phyloP scores from a whole-genome alignment of 345 rosid species.

The Hirschfeldia incana region DNA sequence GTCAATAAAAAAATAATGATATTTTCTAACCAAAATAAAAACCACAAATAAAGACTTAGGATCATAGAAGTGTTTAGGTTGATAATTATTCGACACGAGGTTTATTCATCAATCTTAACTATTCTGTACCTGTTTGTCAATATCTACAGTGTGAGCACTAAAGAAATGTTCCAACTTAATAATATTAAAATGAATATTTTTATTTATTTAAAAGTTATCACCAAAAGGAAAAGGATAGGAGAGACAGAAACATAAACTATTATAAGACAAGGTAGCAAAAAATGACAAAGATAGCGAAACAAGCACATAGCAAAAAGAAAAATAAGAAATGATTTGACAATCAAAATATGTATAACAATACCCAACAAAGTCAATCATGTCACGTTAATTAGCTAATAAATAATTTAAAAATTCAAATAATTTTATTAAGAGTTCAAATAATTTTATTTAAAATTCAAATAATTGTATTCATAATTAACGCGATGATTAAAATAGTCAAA shows the following conservation, averaged over 20 bases:
- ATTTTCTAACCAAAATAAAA: not conserved
- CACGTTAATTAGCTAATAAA: not conserved
- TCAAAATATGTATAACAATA: not conserved
- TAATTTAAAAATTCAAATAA: not conserved
- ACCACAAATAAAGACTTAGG: not conserved
- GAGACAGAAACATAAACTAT: not conserved
- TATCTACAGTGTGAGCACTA: slow-evolving; percentile 16
- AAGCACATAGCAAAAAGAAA: not conserved
- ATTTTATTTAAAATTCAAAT: too few species aligned
- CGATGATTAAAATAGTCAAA: slow-evolving; percentile 22
- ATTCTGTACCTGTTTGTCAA: slow-evolving; percentile 9
- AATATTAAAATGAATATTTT: not conserved
- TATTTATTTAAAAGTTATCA: not conserved
- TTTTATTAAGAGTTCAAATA: too few species aligned
- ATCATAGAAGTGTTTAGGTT: not conserved
- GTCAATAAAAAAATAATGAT: not conserved
- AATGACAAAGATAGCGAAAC: not conserved
- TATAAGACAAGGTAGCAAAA: not conserved
- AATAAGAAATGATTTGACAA: not conserved
- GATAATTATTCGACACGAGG: slow-evolving; percentile 28
- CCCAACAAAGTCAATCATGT: not conserved
- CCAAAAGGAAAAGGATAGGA: not conserved
- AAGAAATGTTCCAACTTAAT: slow-evolving; percentile 2
- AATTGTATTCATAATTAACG: not conserved
- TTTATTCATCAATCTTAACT: slow-evolving; percentile 11